Evolutionary conservation across 176 grass and related monocot genomes (phyloP), one percentile per base, ranked within the genome.

Genomic region (Bolboschoenus planiculmis): DNA sequence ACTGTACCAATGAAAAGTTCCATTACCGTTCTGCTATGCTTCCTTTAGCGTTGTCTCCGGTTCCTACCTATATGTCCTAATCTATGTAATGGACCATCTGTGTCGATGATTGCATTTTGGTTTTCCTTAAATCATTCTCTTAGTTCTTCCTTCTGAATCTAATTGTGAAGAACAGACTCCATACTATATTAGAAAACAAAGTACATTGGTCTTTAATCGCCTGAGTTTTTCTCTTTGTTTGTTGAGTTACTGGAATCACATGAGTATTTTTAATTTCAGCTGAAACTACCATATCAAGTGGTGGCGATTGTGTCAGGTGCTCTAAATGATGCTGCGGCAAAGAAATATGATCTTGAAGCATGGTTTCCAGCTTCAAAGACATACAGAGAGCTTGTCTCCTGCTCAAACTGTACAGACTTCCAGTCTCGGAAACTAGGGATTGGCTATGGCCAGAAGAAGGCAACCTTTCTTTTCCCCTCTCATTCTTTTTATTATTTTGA

Each of bases 301-400:
- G 89, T 98, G 20, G 91, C 90, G 0, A 98, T 98, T 26, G 96
- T 98, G 7, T 95, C 96, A 37, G 91, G 96, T 83, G 96, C 96
- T 27, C 78, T 95, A 61, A 99, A 99, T 89, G 96, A 95, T 78
- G 92, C 96, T 10, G 92, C 96, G 27, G 92, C 96, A 16, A 99
- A 99, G 62, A 99, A 99, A 43, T 95, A 95, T 59, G 96, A 99
- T 85, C 86, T 99, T 18, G 92, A 99, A 88, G 96, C 88, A 24
- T 99, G 92, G 96, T 99, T 99, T 87, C 96, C 92, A 16, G 90
- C 92, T 83, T 93, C 96, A 67, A 95, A 95, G 66, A 93, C 87
- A 4, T 99, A 73, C 80, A 90, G 92, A 87, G 96, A 99, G 68
- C 75, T 99, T 3, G 96, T 99, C 6, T 95, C 92, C 6, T 99